Percentiles rank a stretch among this genome's conserved stretches.
Evolutionary conservation across 2,329 filamentous ascomycete genomes (phyloP).

Genomic region (Exophiala calicioides): DNA sequence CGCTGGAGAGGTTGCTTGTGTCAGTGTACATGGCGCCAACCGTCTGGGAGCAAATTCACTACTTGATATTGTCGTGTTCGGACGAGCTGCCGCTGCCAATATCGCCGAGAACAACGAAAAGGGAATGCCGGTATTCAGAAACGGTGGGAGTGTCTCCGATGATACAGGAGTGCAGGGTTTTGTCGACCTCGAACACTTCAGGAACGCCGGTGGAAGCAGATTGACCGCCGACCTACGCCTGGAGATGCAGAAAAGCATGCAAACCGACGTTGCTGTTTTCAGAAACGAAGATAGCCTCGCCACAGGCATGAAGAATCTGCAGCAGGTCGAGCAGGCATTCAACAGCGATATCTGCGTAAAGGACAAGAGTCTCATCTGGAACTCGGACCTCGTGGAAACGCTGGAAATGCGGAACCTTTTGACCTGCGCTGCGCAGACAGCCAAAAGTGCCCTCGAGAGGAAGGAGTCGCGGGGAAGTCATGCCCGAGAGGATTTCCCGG

Average conservation of each 20-base stretch:
- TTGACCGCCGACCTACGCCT: slow-evolving; percentile 78
- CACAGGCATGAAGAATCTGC: slow-evolving; percentile 79
- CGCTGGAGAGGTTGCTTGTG: slow-evolving; percentile 94
- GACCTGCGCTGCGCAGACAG: slow-evolving; percentile 93
- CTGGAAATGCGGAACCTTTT: slow-evolving; percentile 92
- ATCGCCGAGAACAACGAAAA: slow-evolving; percentile 93
- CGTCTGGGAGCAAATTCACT: slow-evolving; percentile 97
- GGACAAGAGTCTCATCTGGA: slow-evolving; percentile 97
- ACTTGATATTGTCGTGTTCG: slow-evolving; percentile 95
- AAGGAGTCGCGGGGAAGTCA: slow-evolving; percentile 98
- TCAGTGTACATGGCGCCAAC: slow-evolving; percentile 98
- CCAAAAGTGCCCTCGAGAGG: slow-evolving; percentile 82
- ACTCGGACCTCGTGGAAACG: slow-evolving; percentile 89
- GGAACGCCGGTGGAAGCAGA: slow-evolving; percentile 74
- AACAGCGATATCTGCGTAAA: slow-evolving; percentile 80
- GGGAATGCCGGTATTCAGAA: no score
- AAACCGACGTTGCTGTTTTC: slow-evolving; percentile 90
- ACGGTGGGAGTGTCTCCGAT: slow-evolving; percentile 74
- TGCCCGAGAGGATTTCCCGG: slow-evolving; percentile 93
- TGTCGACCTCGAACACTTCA: slow-evolving; percentile 68
- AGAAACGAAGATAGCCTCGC: slow-evolving; percentile 79
- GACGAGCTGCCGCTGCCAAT: slow-evolving; percentile 93
- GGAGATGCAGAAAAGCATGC: slow-evolving; percentile 93
- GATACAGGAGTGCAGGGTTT: slow-evolving; percentile 81
- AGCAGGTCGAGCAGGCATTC: slow-evolving; percentile 73